Evolutionary conservation across 805 yeast species (phyloP).

Genomic region (Starmerella floris): DNA sequence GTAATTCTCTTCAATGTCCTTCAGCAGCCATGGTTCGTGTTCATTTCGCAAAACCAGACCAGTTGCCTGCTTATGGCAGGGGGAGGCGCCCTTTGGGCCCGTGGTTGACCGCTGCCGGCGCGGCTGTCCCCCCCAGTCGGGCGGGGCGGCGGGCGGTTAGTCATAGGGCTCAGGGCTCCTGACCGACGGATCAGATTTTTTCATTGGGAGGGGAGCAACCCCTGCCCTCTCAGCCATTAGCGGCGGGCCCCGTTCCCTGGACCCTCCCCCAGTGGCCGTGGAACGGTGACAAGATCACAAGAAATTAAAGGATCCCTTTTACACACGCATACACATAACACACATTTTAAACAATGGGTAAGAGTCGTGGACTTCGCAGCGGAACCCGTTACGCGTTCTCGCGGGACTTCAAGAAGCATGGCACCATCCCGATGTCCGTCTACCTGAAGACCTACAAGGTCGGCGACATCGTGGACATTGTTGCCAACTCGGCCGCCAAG

Average conservation of each 20-base stretch:
- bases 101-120: no score
- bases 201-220: background rate
- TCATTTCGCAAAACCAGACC: no score
- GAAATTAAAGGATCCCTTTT: background rate
- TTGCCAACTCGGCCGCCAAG: slow-evolving; percentile 98
- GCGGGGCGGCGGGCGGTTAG: no score
- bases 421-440: slow-evolving; percentile 84
- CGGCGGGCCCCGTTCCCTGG: background rate
- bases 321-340: background rate
- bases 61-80: no score
- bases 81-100: no score
- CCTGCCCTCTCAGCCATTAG: slow-evolving; percentile 1
- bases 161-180: slow-evolving; percentile 9
- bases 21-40: no score
- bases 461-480: slow-evolving; percentile 98
- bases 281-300: slow-evolving; percentile 4
- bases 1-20: no score
- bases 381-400: slow-evolving; percentile 99
- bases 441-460: slow-evolving; percentile 97
- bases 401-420: slow-evolving; percentile 98
- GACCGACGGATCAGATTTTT: background rate
- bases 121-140: no score
- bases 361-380: slow-evolving; percentile 96
- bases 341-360: slow-evolving; percentile 20
- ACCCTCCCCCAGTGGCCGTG: background rate